Base-by-base conservation (phyloP, 2,329 filamentous ascomycete genomes). In the Epicoccum nigrum region DNA sequence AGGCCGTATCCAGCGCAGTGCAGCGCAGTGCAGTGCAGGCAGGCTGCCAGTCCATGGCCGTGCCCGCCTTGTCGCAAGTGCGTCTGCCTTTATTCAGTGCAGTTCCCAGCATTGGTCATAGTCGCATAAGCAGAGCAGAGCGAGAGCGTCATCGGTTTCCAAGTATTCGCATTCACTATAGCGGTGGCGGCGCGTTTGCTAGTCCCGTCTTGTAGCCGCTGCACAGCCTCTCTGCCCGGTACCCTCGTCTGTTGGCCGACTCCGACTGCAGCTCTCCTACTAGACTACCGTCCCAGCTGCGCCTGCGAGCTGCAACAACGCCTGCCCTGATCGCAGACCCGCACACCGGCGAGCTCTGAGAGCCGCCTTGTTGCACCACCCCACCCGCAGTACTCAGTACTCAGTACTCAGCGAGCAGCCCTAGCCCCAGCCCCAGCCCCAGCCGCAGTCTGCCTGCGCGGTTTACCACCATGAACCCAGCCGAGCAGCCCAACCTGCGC, bases 401-500 rank as follows among this genome's bases (percentile, higher is more conserved):
- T n/a, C n/a, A n/a, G n/a, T n/a, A n/a, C n/a, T n/a, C n/a, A n/a
- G n/a, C n/a, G n/a, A n/a, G n/a, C 21, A 23, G 21, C 21, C 4
- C 5, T 8, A 25, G 23, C 34, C 27, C 12, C 19, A 41, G 17
- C 17, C 27, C 39, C 41, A 30, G 15, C 47, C 39, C 33, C 40
- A 23, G 21, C 40, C 13, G 30, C 28, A 19, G 34, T 30, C 47
- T 32, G 41, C 41, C 41, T 41, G 47, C 34, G 46, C 46, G 23
- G 23, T 25, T 25, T 25, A 27, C 30, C 68, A 68, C 54, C 66
- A 78, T 78, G 74, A 76, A 79, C 65, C 71, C 72, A 38, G 75
- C 75, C 51, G 65, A 88, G 55, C 73, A 76, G 79, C 86, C 90
- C 70, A 97, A 97, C 78, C 81, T 97, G 71, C 87, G 93, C 77